These are phyloP conservation scores for Brasenia schreberi DNA, from an alignment of 164 flowering plant species.

Conservation along the genomic window DNA sequence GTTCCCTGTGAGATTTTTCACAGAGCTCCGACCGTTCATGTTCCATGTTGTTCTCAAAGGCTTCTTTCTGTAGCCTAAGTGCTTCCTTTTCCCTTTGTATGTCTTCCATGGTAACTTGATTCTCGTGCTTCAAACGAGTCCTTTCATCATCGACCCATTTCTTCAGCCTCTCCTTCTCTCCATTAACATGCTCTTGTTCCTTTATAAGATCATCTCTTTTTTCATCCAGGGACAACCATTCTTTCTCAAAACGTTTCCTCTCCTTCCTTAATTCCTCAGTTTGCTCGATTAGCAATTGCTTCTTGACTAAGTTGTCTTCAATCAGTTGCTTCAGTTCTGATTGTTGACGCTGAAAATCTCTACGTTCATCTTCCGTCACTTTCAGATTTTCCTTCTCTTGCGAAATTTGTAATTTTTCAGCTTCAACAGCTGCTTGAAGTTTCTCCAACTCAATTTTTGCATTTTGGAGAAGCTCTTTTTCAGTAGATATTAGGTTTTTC, in stretches of 20 bases:
- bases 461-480: constrained; percentile 29
- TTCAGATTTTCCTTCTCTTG: constrained; percentile 42
- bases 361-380: constrained; percentile 44
- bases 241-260: constrained; percentile 62
- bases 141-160: constrained; percentile 31
- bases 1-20: constrained; percentile 39
- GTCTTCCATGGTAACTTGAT: constrained; percentile 19
- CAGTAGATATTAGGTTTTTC: constrained; percentile 32
- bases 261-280: constrained; percentile 53
- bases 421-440: constrained; percentile 26
- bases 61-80: constrained; percentile 42
- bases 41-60: constrained; percentile 44
- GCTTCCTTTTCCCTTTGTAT: constrained; percentile 50
- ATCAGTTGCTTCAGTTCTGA: constrained; percentile 54
- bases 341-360: constrained; percentile 38
- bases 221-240: constrained; percentile 83
- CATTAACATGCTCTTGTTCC: constrained; percentile 24
- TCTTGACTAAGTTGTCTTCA: constrained; percentile 31
- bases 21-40: constrained; percentile 36
- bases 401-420: constrained; percentile 29
- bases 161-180: constrained; percentile 39
- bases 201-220: constrained; percentile 34
- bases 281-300: constrained; percentile 49
- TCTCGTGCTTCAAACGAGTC: constrained; percentile 44
- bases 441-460: constrained; percentile 45